Evolutionary conservation across 2,329 filamentous ascomycete genomes (phyloP).

Genomic region (Fusarium anthophilum): DNA sequence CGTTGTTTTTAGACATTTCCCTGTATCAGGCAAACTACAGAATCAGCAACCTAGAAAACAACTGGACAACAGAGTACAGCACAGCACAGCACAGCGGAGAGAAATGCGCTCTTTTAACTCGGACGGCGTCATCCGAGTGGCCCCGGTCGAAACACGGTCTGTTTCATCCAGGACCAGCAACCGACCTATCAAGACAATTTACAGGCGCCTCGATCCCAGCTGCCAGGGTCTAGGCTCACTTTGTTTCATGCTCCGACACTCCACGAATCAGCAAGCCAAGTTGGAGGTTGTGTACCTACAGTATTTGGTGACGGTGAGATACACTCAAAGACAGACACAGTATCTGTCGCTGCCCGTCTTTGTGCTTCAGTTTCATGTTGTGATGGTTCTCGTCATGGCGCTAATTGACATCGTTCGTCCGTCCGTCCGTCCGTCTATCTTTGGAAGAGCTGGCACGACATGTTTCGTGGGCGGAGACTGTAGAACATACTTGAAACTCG

Average conservation of each 20-base stretch:
- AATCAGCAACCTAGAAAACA: not conserved
- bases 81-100: not conserved
- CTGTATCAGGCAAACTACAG: not conserved
- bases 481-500: constrained; percentile 15
- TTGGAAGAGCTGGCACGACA: constrained; percentile 1
- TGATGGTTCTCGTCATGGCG: not conserved
- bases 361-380: constrained; percentile 21
- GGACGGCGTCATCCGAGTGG: constrained; percentile 31
- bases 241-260: constrained; percentile 40
- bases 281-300: not conserved
- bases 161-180: constrained; percentile 40
- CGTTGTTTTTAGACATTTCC: not conserved
- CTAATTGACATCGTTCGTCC: not conserved
- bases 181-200: constrained; percentile 40
- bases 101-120: constrained; percentile 25
- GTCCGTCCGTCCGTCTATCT: not conserved
- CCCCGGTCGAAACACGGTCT: constrained; percentile 42
- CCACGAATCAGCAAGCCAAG: constrained; percentile 33
- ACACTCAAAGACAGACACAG: not conserved
- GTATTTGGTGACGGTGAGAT: not conserved
- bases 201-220: constrained; percentile 37
- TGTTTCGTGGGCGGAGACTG: constrained; percentile 5
- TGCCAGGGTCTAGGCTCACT: constrained; percentile 40
- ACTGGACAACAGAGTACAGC: not conserved
- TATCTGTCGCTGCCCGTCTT: constrained; percentile 15